Conservation (phyloP, 2,329 filamentous ascomycete species). For the Arthrobotrys conoides region DNA sequence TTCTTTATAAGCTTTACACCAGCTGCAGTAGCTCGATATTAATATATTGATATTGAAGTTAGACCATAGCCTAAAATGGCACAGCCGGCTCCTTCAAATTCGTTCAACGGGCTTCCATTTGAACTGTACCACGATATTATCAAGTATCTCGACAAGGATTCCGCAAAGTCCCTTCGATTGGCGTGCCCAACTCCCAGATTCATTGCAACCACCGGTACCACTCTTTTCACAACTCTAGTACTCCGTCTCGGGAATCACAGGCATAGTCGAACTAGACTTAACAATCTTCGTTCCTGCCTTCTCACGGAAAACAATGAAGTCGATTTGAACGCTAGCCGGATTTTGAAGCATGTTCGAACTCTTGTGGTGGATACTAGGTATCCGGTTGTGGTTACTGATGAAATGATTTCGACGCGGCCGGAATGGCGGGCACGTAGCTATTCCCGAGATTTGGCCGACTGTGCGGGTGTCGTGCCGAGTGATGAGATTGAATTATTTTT, state of each 20-base stretch:
- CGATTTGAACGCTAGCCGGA: not conserved
- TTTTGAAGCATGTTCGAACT: not conserved
- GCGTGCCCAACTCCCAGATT: constrained; percentile 3
- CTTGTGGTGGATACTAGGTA: constrained; percentile 23
- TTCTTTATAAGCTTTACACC: too few relatives aligned
- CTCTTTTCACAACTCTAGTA: constrained; percentile 27
- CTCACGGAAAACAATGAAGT: not conserved
- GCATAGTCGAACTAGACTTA: not conserved
- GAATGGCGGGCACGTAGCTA: not conserved
- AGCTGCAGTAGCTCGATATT: too few relatives aligned
- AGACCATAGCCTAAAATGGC: not conserved
- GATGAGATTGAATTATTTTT: not conserved
- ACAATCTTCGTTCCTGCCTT: not conserved
- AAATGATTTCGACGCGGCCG: not conserved
- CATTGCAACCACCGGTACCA: not conserved
- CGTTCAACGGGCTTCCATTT: not conserved
- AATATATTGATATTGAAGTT: not conserved
- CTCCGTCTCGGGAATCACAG: constrained; percentile 28
- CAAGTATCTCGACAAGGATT: constrained; percentile 7
- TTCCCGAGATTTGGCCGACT: not conserved
- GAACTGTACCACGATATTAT: not conserved
- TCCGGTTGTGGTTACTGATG: constrained; percentile 3
- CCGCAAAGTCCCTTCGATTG: constrained; percentile 11
- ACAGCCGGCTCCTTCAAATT: not conserved
- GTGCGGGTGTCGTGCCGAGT: not conserved